phyloP scores from a whole-genome alignment of 345 rosid species.

The Lumnitzera racemosa region DNA sequence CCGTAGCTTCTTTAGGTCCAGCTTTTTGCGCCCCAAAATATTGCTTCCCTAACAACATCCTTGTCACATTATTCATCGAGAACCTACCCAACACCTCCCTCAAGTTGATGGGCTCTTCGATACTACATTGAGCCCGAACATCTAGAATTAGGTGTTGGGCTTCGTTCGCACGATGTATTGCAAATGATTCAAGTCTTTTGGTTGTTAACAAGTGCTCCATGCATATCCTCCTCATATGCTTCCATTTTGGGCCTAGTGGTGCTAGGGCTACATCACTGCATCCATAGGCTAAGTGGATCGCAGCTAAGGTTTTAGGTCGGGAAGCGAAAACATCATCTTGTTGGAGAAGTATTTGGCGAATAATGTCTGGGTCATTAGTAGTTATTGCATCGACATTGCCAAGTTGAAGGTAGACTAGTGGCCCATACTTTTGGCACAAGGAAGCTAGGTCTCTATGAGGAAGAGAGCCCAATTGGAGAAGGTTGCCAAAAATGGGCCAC shows the following conservation, averaged over 20 bases:
- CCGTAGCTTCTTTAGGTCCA: conserved; percentile 58
- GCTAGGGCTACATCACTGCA: conserved; percentile 82
- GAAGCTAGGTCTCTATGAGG: conserved; percentile 76
- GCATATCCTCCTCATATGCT: conserved; percentile 61
- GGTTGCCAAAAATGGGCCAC: conserved; percentile 80
- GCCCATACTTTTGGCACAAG: conserved; percentile 58
- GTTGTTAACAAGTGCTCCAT: conserved; percentile 57
- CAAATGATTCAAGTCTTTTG: conserved; percentile 43
- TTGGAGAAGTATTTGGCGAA: conserved; percentile 56
- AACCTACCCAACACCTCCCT: conserved; percentile 75
- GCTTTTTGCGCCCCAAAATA: conserved; percentile 42
- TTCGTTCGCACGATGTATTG: conserved; percentile 34
- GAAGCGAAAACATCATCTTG: conserved; percentile 86
- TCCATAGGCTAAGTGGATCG: conserved; percentile 67
- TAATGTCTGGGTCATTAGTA: conserved; percentile 64
- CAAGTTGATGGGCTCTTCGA: conserved; percentile 42
- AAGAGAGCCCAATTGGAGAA: conserved; percentile 62
- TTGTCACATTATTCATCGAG: conserved; percentile 88
- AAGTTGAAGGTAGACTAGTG: conserved; percentile 69
- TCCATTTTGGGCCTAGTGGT: conserved; percentile 66
- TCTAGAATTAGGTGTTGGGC: conserved; percentile 38
- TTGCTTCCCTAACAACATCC: conserved; percentile 81
- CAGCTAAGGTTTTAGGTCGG: conserved; percentile 70
- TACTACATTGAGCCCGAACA: conserved; percentile 23
- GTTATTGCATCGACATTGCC: conserved; percentile 73